Conservation (phyloP, 441 rosid species). For the Viola pubescens region DNA sequence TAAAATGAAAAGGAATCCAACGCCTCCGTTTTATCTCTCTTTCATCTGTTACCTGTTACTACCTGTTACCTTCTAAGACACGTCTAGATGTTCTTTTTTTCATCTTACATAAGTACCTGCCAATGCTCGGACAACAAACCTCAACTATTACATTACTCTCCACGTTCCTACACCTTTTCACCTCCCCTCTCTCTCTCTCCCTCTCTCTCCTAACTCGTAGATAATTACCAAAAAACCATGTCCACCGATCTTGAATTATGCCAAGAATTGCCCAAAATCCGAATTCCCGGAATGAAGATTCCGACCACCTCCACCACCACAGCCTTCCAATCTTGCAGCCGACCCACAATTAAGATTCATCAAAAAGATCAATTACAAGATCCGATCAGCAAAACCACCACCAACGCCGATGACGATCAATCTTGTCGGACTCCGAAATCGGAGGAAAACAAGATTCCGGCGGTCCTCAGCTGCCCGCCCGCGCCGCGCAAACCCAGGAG, state of each 20-base stretch:
- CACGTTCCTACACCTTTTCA: not conserved
- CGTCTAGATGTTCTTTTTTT: constrained; percentile 17
- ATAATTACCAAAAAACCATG: constrained; percentile 12
- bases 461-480: constrained; percentile 47
- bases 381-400: not conserved
- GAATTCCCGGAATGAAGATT: constrained; percentile 25
- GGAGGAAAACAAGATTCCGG: constrained; percentile 52
- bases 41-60: not conserved
- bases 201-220: not conserved
- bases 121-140: not conserved
- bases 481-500: constrained; percentile 54
- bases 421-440: constrained; percentile 66
- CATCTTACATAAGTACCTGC: constrained; percentile 4
- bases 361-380: not conserved
- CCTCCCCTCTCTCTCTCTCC: not conserved
- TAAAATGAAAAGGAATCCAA: constrained; percentile 22
- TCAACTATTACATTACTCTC: not conserved
- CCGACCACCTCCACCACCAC: not conserved
- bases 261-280: constrained; percentile 30
- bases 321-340: constrained; percentile 14
- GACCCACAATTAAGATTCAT: not conserved
- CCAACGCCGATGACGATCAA: not conserved
- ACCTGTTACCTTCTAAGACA: constrained; percentile 23
- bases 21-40: constrained; percentile 7
- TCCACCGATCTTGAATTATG: constrained; percentile 38